A percentile compares a stretch with the other conserved stretches of the same genome.
phyloP scores from a whole-genome alignment of 768 basidiomycete species.

The Podaxis sp. region DNA sequence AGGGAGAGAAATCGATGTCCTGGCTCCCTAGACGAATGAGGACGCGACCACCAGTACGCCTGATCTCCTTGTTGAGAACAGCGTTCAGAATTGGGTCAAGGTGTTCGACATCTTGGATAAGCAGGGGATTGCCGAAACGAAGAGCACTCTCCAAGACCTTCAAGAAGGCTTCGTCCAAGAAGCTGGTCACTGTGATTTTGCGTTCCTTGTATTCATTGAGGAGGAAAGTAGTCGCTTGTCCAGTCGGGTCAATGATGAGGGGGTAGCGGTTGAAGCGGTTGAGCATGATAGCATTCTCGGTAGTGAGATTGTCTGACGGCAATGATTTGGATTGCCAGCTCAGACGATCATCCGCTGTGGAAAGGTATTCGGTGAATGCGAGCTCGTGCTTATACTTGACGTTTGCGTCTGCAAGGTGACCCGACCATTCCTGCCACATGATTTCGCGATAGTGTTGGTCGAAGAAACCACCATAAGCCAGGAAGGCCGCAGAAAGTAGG shows the following conservation, averaged over 20 bases:
- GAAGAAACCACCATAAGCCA: slow-evolving; percentile 97
- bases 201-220: slow-evolving; percentile 93
- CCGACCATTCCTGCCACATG: slow-evolving; percentile 96
- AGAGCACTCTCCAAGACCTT: slow-evolving; percentile 98
- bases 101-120: slow-evolving; percentile 98
- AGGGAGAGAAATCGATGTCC: slow-evolving; percentile 98
- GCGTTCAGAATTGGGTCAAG: slow-evolving; percentile 97
- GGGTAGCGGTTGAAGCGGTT: slow-evolving; percentile 98
- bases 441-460: slow-evolving; percentile 97
- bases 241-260: slow-evolving; percentile 96
- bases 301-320: slow-evolving; percentile 94
- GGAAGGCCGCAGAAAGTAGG: slow-evolving; percentile 90
- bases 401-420: slow-evolving; percentile 84
- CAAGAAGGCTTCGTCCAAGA: slow-evolving; percentile 97
- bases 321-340: slow-evolving; percentile 94
- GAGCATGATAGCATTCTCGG: slow-evolving; percentile 99
- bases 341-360: slow-evolving; percentile 94
- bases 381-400: slow-evolving; percentile 92
- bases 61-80: slow-evolving; percentile 94
- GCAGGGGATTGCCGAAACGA: slow-evolving; percentile 94
- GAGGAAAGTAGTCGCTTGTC: slow-evolving; percentile 93
- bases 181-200: slow-evolving; percentile 97
- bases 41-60: slow-evolving; percentile 95
- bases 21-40: slow-evolving; percentile 95
- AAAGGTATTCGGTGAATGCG: slow-evolving; percentile 92